Conservation (phyloP, 345 rosid genomes). For the Salix viminalis region DNA sequence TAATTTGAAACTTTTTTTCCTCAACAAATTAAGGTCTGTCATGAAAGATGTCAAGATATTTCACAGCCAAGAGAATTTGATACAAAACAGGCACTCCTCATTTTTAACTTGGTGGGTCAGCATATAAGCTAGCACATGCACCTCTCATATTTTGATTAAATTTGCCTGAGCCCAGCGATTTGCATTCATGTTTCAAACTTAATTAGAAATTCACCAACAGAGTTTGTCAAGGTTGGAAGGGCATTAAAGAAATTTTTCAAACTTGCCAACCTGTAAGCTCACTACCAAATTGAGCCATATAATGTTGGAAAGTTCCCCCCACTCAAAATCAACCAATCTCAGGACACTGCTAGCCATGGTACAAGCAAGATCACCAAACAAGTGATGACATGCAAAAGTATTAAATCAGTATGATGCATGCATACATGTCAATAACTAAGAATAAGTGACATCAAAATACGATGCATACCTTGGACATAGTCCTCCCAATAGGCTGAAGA, state of each 20-base stretch:
- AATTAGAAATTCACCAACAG: background rate
- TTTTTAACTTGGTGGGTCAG: background rate
- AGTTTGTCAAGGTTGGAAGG: background rate
- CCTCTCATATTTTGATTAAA: background rate
- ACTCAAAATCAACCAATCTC: background rate
- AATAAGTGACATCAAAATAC: background rate
- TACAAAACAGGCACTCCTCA: background rate
- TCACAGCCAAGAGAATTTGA: background rate
- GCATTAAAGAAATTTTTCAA: background rate
- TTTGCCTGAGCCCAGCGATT: background rate
- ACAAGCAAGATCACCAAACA: background rate
- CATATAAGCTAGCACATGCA: background rate
- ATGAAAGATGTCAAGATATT: background rate
- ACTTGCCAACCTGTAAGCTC: background rate
- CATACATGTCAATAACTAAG: background rate
- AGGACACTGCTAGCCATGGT: background rate
- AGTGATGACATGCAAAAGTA: background rate
- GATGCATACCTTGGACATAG: slow-evolving; percentile 68
- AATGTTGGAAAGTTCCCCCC: background rate
- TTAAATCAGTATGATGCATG: background rate
- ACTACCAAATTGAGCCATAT: background rate
- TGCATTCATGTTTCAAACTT: background rate
- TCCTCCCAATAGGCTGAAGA: slow-evolving; percentile 87
- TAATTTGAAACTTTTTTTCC: background rate
- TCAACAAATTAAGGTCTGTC: background rate